Conservation (phyloP, 2,329 filamentous ascomycete species). For the Hirsutella rhossiliensis region DNA sequence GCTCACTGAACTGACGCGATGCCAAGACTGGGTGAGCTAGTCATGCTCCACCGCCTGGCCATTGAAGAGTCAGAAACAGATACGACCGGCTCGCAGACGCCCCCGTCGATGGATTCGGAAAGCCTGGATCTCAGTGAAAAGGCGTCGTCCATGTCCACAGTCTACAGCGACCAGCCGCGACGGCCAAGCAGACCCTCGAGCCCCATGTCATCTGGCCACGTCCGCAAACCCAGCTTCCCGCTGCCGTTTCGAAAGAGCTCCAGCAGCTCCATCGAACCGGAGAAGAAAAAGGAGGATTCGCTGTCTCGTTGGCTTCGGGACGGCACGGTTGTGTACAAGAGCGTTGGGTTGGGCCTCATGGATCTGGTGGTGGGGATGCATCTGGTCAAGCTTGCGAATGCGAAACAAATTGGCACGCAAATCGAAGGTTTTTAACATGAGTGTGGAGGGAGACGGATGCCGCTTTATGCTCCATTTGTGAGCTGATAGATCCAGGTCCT, state of each 20-base stretch:
- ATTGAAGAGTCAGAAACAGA: slow-evolving; percentile 26
- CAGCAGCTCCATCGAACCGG: slow-evolving; percentile 17
- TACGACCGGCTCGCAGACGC: slow-evolving; percentile 15
- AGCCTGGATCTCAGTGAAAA: slow-evolving; percentile 19
- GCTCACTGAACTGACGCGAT: not conserved
- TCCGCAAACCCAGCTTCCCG: slow-evolving; percentile 20
- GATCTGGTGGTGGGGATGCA: slow-evolving; percentile 51
- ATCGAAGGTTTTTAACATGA: slow-evolving; percentile 22
- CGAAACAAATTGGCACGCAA: slow-evolving; percentile 40
- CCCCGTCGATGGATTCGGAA: slow-evolving; percentile 5
- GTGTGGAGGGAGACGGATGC: not conserved
- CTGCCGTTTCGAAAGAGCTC: slow-evolving; percentile 18
- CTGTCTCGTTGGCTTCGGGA: slow-evolving; percentile 43
- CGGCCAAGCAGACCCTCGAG: slow-evolving; percentile 18
- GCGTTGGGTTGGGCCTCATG: slow-evolving; percentile 55
- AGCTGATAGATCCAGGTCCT: no score
- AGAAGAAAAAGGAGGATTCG: slow-evolving; percentile 34
- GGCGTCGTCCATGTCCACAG: slow-evolving; percentile 27
- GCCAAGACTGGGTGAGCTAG: slow-evolving; percentile 61
- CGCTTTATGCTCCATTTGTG: not conserved
- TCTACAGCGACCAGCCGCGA: slow-evolving; percentile 18
- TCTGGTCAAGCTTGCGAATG: slow-evolving; percentile 40
- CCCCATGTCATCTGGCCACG: slow-evolving; percentile 13
- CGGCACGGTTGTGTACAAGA: slow-evolving; percentile 59
- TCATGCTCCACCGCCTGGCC: slow-evolving; percentile 41